phyloP scores from a whole-genome alignment of 257 asterid species.

The Solanum megistacrolobum region DNA sequence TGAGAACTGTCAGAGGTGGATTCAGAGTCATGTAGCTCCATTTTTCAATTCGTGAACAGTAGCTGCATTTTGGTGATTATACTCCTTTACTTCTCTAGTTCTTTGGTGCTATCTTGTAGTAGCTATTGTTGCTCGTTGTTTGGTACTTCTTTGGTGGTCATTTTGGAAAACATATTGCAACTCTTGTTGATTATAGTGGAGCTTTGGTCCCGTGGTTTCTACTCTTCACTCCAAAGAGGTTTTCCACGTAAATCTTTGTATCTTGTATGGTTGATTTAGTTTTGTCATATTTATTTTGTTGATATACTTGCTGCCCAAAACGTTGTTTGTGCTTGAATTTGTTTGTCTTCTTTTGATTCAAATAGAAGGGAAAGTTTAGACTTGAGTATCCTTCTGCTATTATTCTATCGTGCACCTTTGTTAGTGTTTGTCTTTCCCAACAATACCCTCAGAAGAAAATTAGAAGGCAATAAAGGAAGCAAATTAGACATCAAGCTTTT shows the following conservation, averaged over 20 bases:
- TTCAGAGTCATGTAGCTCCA: not conserved
- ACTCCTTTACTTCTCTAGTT: not conserved
- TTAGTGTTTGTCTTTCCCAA: not conserved
- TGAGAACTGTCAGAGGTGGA: not conserved
- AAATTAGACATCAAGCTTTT: not conserved
- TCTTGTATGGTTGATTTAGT: not conserved
- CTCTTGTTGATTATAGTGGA: not conserved
- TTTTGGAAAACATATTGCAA: not conserved
- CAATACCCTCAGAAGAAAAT: not conserved
- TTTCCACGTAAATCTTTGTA: not conserved
- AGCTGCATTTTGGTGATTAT: not conserved
- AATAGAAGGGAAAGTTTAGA: not conserved
- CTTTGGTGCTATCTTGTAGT: not conserved
- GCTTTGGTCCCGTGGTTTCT: not conserved
- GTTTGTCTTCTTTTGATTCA: not conserved
- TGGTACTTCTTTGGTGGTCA: not conserved
- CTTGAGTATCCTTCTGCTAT: not conserved
- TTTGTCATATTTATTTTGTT: not conserved
- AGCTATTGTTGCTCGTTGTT: not conserved
- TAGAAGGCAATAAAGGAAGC: not conserved
- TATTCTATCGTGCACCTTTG: not conserved
- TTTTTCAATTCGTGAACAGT: not conserved
- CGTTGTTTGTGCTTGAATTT: not conserved
- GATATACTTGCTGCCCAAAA: not conserved
- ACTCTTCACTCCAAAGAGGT: not conserved